Base-by-base conservation (phyloP, 1,284 basidiomycete genomes). In the Ustilago shanxiensis region DNA sequence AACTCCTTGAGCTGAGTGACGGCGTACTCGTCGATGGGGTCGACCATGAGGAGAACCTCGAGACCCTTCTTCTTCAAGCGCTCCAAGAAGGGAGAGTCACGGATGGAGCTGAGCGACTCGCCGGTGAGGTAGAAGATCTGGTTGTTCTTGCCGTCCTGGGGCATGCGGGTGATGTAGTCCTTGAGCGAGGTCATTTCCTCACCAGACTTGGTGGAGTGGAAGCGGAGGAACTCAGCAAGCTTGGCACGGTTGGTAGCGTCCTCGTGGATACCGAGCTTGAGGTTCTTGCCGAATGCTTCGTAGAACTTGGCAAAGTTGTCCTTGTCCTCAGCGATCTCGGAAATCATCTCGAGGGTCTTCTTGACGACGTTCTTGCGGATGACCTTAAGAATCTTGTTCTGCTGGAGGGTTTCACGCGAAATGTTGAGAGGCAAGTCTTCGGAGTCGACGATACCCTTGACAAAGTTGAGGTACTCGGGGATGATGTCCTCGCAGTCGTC, bases 311-410 rank as follows among this genome's bases (percentile, higher is more conserved):
- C 88, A 87, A 96, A 99, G 91, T 95, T 97, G 89, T 99, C 97
- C 91, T 98, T 99, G 91, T 99, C 96, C 90, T 99, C 97, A 60
- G 95, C 92, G 75, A 99, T 96, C 90, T 99, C 97, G 82, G 88
- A 90, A 90, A 99, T 91, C 87, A 98, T 89, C 87, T 99, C 97
- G 87, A 99, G 88, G 86, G 93, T 93, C 90, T 98, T 98, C 92
- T 96, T 99, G 88, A 99, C 96, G 72, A 99, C 79, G 85, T 88
- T 88, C 86, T 88, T 88, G 79, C 95, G 93, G 88, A 97, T 96
- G 88, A 96, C 95, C 91, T 99, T 99, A 86, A 99, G 92, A 82
- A 99, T 99, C 92, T 99, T 99, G 92, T 98, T 99, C 88, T 99
- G 97, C 88, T 99, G 96, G 69, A 99, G 92, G 35, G 95, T 98